Evolutionary conservation across 441 rosid species (phyloP).

Genomic region (Erysimum cheiri): DNA sequence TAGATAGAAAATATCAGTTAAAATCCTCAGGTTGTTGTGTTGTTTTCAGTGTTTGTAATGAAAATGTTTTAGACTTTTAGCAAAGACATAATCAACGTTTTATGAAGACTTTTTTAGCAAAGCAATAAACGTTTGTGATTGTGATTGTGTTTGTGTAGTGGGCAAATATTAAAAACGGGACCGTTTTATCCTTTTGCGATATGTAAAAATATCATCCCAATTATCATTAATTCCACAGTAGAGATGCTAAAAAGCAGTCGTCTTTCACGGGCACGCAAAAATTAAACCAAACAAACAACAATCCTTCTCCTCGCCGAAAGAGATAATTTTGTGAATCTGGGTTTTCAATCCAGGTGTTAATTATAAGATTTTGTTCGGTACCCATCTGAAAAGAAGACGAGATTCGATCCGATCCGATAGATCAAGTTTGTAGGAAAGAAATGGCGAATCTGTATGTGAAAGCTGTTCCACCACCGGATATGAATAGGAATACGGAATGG

Average conservation of each 20-base stretch:
- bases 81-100: neutral
- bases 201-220: conserved; percentile 13
- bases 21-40: neutral
- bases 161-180: neutral
- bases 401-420: conserved; percentile 18
- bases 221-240: neutral
- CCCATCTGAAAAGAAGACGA: neutral
- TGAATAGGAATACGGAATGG: conserved; percentile 95
- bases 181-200: conserved; percentile 1
- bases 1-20: neutral
- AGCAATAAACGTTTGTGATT: conserved; percentile 1
- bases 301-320: conserved; percentile 12
- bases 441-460: conserved; percentile 74
- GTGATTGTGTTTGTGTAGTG: neutral
- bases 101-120: neutral
- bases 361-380: neutral
- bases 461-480: conserved; percentile 80
- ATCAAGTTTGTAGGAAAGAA: neutral
- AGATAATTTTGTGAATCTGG: conserved; percentile 31
- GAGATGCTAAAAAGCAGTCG: conserved; percentile 37
- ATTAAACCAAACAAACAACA: conserved; percentile 18
- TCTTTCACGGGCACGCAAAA: conserved; percentile 36
- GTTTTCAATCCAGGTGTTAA: conserved; percentile 12
- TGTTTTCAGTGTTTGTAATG: conserved; percentile 20
- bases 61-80: neutral